Base-by-base conservation (phyloP, 2,329 filamentous ascomycete species). In the Sarocladium oryzae region DNA sequence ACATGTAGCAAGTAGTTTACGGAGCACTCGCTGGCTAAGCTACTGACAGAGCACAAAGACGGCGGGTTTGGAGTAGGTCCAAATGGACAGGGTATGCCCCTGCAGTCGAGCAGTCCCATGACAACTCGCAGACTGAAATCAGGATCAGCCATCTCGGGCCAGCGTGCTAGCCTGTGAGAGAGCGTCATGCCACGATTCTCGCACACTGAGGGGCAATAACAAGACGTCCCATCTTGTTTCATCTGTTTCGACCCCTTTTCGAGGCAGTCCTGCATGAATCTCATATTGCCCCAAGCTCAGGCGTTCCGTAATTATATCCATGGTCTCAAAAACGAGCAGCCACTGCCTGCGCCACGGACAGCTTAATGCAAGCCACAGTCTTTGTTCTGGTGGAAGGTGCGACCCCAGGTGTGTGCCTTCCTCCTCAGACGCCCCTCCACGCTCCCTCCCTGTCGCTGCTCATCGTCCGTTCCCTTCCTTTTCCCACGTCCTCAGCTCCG, bases 381-480 rank as follows among this genome's bases (percentile, higher is more conserved):
- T 3, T 13, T 23, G 15, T 11, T 20, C 15, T 23, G 7, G n/a
- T 8, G 28, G 28, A 48, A 48, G 43, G 43, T 32, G 43, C 43
- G 15, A 26, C 23, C 16, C 43, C 15, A 16, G 43, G 43, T 4
- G 43, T 48, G 43, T 16, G 43, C n/a, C 43, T 48, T 32, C 43
- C 43, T 16, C 33, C 28, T 23, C 8, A 13, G 43, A 32, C 26
- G 11, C 43, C 35, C 53, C 32, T 51, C 45, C 24, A 16, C 26
- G 45, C 30, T 52, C 38, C 26, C 18, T 26, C 48, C 21, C 52
- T 52, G 18, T 30, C 40, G 15, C 21, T 33, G 46, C 51, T 54
- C 56, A 23, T 55, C 49, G 3, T 30, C 48, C 45, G 38, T 30
- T 48, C 8, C 30, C 38, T 21, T 23, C 8, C 30, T 46, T 21